phyloP scores from a whole-genome alignment of 1,284 basidiomycete genomes.

The Athelia sp. region DNA sequence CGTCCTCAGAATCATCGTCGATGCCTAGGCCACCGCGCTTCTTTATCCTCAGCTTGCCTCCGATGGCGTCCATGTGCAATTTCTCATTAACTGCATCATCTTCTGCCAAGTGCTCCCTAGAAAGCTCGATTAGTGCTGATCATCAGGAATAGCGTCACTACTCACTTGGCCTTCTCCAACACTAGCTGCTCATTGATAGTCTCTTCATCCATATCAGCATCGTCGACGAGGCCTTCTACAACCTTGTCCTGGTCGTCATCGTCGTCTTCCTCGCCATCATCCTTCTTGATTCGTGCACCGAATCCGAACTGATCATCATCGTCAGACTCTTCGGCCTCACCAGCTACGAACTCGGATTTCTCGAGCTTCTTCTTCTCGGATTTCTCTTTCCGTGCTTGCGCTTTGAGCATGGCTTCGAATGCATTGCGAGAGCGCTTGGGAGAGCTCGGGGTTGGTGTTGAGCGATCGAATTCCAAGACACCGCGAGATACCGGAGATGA shows the following conservation, averaged over 20 bases:
- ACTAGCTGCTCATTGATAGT: conserved; percentile 47
- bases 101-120: conserved; percentile 59
- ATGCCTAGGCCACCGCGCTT: conserved; percentile 48
- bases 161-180: conserved; percentile 60
- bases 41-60: conserved; percentile 57
- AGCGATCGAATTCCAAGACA: not conserved
- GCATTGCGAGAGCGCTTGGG: conserved; percentile 26
- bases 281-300: conserved; percentile 31
- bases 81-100: conserved; percentile 58
- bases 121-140: not conserved
- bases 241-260: conserved; percentile 52
- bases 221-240: conserved; percentile 56
- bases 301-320: conserved; percentile 65
- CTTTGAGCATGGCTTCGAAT: conserved; percentile 33
- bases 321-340: conserved; percentile 71
- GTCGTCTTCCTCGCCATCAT: conserved; percentile 51
- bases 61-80: conserved; percentile 47
- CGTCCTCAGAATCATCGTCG: conserved; percentile 61
- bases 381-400: conserved; percentile 21
- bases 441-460: conserved; percentile 16
- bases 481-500: conserved; percentile 16
- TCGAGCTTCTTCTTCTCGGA: conserved; percentile 28
- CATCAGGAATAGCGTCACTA: conserved; percentile 6
- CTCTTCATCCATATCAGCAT: conserved; percentile 56
- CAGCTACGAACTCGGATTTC: conserved; percentile 56